Percentiles rank a stretch among this genome's conserved stretches.
These are phyloP conservation scores for Populus simonii DNA, from an alignment of 345 rosid genomes.

Conservation along the genomic window DNA sequence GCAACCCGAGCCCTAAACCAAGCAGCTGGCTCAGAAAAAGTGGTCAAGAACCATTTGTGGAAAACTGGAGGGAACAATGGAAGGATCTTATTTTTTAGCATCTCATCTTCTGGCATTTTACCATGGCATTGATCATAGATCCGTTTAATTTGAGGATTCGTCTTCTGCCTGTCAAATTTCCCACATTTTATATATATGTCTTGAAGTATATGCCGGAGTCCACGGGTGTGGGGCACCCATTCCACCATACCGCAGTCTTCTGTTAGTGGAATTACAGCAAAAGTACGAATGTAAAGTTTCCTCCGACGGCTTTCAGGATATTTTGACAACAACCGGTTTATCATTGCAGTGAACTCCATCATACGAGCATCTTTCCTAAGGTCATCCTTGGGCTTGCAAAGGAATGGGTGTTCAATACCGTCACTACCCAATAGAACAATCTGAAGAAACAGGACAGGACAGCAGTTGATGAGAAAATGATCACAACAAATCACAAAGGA, in stretches of 20 bases:
- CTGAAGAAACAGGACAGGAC: slow-evolving; percentile 38
- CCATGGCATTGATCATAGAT: slow-evolving; percentile 82
- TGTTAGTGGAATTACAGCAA: slow-evolving; percentile 93
- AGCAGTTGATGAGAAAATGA: slow-evolving; percentile 5
- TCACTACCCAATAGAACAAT: slow-evolving; percentile 87
- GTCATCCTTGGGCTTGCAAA: slow-evolving; percentile 98
- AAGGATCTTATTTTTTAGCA: slow-evolving; percentile 87
- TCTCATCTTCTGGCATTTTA: slow-evolving; percentile 78
- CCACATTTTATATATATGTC: slow-evolving; percentile 74
- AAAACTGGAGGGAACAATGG: slow-evolving; percentile 95
- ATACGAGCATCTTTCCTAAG: slow-evolving; percentile 98
- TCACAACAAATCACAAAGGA: not conserved
- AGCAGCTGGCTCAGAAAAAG: slow-evolving; percentile 98
- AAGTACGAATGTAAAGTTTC: slow-evolving; percentile 88
- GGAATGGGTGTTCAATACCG: slow-evolving; percentile 88
- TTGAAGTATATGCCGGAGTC: slow-evolving; percentile 89
- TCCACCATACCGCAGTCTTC: slow-evolving; percentile 99
- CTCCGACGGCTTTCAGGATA: slow-evolving; percentile 93
- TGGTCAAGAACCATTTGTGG: slow-evolving; percentile 92
- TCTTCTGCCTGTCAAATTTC: slow-evolving; percentile 85
- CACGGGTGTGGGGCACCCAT: slow-evolving; percentile 98
- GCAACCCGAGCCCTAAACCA: slow-evolving; percentile 98
- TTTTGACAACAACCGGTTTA: slow-evolving; percentile 82
- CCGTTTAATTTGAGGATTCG: slow-evolving; percentile 84
- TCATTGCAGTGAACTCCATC: slow-evolving; percentile 99